Evolutionary conservation across 169 alveolate species (phyloP).

Genomic region (Eimeria zaria): DNA sequence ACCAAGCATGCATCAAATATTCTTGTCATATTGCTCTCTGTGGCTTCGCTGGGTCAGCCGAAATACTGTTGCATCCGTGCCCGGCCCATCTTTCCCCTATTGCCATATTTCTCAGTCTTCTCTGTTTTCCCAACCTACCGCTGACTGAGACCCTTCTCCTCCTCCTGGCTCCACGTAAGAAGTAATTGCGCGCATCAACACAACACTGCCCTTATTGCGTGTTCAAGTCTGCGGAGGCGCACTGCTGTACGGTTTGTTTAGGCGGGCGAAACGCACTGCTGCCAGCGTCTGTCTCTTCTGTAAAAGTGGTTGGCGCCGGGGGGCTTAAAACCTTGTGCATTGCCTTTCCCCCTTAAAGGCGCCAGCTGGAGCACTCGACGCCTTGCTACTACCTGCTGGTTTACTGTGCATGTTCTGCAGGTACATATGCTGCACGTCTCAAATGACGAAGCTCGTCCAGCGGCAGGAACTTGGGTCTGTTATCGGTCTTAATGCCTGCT

Average conservation of each 20-base stretch:
- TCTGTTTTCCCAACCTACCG: constrained; percentile 51
- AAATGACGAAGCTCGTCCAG: constrained; percentile 83
- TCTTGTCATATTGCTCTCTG: constrained; percentile 65
- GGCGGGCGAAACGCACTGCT: neutral
- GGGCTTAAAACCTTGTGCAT: neutral
- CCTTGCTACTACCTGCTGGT: neutral
- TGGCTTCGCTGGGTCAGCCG: constrained; percentile 68
- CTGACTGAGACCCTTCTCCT: constrained; percentile 37
- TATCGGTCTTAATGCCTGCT: constrained; percentile 73
- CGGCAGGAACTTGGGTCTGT: constrained; percentile 53
- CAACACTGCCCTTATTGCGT: neutral
- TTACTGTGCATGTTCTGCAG: constrained; percentile 11
- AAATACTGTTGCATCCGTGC: neutral
- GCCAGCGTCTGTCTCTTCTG: neutral
- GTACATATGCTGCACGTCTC: constrained; percentile 78
- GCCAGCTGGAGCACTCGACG: neutral
- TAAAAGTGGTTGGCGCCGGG: neutral
- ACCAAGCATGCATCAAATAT: constrained; percentile 68
- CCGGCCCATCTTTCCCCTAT: neutral
- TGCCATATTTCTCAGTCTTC: neutral
- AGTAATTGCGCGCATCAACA: neutral
- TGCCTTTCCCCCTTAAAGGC: neutral
- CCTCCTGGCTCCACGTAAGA: constrained; percentile 77
- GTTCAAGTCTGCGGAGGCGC: constrained; percentile 84
- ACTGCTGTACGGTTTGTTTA: constrained; percentile 59